Conservation (phyloP, 352 stramenopile species). For the Phytophthora sansomeana region DNA sequence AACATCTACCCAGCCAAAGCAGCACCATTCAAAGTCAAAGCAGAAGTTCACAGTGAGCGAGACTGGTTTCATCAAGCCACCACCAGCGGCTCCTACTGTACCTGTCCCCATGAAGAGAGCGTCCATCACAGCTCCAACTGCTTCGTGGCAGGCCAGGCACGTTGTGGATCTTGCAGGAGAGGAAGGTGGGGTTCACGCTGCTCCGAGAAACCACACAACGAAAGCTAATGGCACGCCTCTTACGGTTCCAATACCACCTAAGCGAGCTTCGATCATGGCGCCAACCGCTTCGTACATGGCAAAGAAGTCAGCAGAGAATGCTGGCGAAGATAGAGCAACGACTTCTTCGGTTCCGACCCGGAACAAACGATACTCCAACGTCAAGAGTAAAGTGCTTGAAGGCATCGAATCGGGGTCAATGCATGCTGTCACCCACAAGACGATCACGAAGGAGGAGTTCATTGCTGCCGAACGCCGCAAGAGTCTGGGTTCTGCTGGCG, state of each 20-base stretch:
- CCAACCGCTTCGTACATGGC: slow-evolving; percentile 41
- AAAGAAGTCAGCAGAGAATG: slow-evolving; percentile 38
- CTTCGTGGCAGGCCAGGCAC: slow-evolving; percentile 41
- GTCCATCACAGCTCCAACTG: slow-evolving; percentile 43
- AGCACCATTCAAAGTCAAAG: neutral
- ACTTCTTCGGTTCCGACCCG: slow-evolving; percentile 9
- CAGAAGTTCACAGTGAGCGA: slow-evolving; percentile 7
- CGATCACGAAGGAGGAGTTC: slow-evolving; percentile 49
- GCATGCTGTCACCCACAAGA: slow-evolving; percentile 27
- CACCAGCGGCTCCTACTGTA: slow-evolving; percentile 23
- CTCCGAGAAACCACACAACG: slow-evolving; percentile 5
- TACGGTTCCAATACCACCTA: slow-evolving; percentile 33
- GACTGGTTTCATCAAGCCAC: slow-evolving; percentile 31
- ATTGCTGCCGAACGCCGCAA: slow-evolving; percentile 54
- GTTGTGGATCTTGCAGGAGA: neutral
- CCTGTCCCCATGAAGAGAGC: slow-evolving; percentile 32
- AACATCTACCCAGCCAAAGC: neutral
- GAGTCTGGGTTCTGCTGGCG: slow-evolving; percentile 42
- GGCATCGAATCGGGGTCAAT: slow-evolving; percentile 30
- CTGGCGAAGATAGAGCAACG: slow-evolving; percentile 5
- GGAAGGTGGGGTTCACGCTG: neutral
- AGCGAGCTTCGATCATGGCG: slow-evolving; percentile 43
- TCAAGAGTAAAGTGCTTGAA: slow-evolving; percentile 63
- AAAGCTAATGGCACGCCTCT: slow-evolving; percentile 18
- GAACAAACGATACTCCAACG: slow-evolving; percentile 54